Evolutionary conservation across 768 basidiomycete genomes (phyloP).

Genomic region (Strobilomyces confusus): DNA sequence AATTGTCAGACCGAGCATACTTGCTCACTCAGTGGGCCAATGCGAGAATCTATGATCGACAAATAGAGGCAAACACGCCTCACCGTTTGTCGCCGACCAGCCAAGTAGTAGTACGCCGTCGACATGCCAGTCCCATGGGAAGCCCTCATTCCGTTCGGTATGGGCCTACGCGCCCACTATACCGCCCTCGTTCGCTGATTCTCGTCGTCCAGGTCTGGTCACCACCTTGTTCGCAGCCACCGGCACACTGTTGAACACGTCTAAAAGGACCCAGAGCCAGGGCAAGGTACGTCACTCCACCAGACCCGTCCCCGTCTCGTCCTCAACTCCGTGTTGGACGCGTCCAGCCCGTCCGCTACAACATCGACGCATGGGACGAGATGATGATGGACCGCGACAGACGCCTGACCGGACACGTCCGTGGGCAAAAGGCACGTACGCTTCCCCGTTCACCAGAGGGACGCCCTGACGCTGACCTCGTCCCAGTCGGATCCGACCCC

Average conservation of each 20-base stretch:
- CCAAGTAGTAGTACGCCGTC: constrained; percentile 1
- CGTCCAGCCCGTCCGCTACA: constrained; percentile 74
- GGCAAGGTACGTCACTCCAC: constrained; percentile 63
- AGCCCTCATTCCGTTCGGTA: constrained; percentile 94
- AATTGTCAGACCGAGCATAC: not conserved
- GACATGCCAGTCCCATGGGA: constrained; percentile 97
- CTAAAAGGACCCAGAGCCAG: constrained; percentile 78
- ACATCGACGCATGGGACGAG: constrained; percentile 86
- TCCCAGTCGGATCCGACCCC: constrained; percentile 62
- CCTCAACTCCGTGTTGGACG: not conserved
- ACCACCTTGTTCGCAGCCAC: constrained; percentile 88
- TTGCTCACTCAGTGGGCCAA: not conserved
- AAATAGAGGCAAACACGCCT: constrained; percentile 23
- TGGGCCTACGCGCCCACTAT: not conserved
- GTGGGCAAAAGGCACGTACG: constrained; percentile 77
- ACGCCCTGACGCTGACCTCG: not conserved
- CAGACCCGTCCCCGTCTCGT: not conserved
- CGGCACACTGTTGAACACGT: constrained; percentile 80
- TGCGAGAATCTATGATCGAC: not conserved
- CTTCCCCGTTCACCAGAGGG: not conserved
- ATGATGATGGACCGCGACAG: constrained; percentile 95
- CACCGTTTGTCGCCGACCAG: not conserved
- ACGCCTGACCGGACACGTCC: constrained; percentile 77
- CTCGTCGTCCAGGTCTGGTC: constrained; percentile 57
- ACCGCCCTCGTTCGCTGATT: constrained; percentile 6